Evolutionary conservation across 805 yeast genomes (phyloP), one percentile per base, ranked within the genome.

Genomic region (Komagataella kurtzmanii): DNA sequence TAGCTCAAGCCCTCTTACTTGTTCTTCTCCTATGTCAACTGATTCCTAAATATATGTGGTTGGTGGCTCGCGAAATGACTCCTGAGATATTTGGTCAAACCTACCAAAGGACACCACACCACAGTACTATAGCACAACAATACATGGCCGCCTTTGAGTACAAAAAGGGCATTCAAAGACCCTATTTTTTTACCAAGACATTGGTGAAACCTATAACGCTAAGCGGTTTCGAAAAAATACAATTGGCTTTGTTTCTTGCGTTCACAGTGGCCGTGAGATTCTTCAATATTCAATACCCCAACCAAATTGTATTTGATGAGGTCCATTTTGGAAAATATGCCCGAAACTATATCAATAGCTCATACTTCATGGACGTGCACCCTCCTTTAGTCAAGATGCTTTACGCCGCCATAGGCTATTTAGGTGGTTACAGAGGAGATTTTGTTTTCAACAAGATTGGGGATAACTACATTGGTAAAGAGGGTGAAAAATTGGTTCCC

Each of bases 351-450:
- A 72, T 72, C 56, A 69, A 69, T 50, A 86, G 87, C 21, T 70
- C 74, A 45, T 83, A 79, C 62, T 83, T 81, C 64, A 69, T 83
- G 58, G 89, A 83, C 58, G 82, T 82, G 24, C 84, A 83, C 56
- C 90, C 91, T 8, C 90, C 91, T 3, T 66, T 85, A 50, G 81
- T 76, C 44, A 80, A 82, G 57, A 65, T 85, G 64, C 62, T 81
- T 10, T 81, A 74, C 58, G 79, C 78, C 30, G 70, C 75, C 51
- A 67, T 81, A 6, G 82, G 81, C 2, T 64, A 68, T 54, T 44
- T 77, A 17, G 71, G 71, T 43, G 81, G 83, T 3, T 80, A 75
- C 66, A 71, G 79, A 55, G 86, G 70, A 18, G 63, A 63, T 54
- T 68, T 69, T 53, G 71, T 66, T 50, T 72, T 71, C 59, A 56